Evolutionary conservation across 306 rosid species (phyloP).

Genomic region (Prinsepia uniflora): DNA sequence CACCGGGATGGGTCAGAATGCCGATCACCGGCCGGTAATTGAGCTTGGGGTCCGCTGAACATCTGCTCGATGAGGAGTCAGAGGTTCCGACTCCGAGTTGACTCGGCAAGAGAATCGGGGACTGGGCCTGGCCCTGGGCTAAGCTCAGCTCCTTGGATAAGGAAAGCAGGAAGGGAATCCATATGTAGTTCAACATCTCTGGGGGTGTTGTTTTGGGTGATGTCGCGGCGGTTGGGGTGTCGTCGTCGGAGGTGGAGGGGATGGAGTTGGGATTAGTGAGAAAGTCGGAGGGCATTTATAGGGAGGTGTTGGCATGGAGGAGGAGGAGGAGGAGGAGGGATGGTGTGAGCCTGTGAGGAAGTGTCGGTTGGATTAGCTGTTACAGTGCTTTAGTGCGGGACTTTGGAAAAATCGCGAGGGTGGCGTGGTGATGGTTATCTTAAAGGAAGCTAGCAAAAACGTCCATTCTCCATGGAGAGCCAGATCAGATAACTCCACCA

Average conservation of each 20-base stretch:
- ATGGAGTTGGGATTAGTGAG: neutral
- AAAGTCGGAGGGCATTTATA: no score
- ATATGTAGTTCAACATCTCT: slow-evolving; percentile 37
- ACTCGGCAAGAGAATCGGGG: slow-evolving; percentile 41
- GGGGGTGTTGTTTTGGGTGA: neutral
- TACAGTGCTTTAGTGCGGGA: neutral
- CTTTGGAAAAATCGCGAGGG: neutral
- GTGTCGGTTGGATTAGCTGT: neutral
- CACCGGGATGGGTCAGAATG: slow-evolving; percentile 80
- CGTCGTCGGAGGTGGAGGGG: neutral
- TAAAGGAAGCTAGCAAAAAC: neutral
- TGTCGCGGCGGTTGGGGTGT: neutral
- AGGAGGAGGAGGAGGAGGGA: neutral
- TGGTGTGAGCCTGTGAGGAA: neutral
- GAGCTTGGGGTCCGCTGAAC: slow-evolving; percentile 42
- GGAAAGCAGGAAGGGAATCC: slow-evolving; percentile 36
- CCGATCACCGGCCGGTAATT: slow-evolving; percentile 79
- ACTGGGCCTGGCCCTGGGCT: slow-evolving; percentile 29
- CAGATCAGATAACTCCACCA: no score
- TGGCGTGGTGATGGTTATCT: neutral
- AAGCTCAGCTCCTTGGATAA: slow-evolving; percentile 26
- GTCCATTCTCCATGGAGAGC: neutral
- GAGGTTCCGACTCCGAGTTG: slow-evolving; percentile 34
- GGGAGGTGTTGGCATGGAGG: slow-evolving; percentile 13
- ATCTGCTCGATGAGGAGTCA: slow-evolving; percentile 30